A percentile compares a stretch with the other conserved stretches of the same genome.
phyloP scores from a whole-genome alignment of 164 flowering plant species.

The Umbellularia californica region DNA sequence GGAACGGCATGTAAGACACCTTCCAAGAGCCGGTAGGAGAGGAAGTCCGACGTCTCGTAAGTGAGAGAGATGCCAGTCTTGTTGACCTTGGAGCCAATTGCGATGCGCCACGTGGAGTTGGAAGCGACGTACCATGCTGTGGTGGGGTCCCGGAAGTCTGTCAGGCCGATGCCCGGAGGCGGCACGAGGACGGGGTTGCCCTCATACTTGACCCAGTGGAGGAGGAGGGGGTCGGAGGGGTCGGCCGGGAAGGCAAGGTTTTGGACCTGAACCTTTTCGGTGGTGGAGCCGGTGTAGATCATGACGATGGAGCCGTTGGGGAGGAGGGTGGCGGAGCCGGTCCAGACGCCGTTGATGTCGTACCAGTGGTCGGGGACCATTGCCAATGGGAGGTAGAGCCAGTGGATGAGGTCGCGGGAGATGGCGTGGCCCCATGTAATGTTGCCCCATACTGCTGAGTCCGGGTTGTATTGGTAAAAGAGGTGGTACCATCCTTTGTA shows the following conservation, averaged over 20 bases:
- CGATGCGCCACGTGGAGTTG: conserved; percentile 54
- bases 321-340: conserved; percentile 88
- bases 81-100: conserved; percentile 58
- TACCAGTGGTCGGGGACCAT: conserved; percentile 79
- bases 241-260: conserved; percentile 66
- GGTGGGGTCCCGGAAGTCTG: conserved; percentile 82
- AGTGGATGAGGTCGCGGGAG: conserved; percentile 70
- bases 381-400: conserved; percentile 75
- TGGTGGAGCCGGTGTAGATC: conserved; percentile 84
- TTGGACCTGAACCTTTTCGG: conserved; percentile 64
- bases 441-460: conserved; percentile 81
- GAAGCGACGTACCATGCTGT: conserved; percentile 59
- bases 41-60: conserved; percentile 65
- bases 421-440: conserved; percentile 90
- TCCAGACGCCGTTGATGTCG: conserved; percentile 78
- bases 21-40: conserved; percentile 31
- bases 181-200: conserved; percentile 72
- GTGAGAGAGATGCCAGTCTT: conserved; percentile 59
- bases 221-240: conserved; percentile 66
- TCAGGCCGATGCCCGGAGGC: conserved; percentile 48
- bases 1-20: conserved; percentile 53
- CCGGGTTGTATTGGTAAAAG: conserved; percentile 86
- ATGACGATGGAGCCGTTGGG: conserved; percentile 56
- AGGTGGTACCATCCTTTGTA: conserved; percentile 90
- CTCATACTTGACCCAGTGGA: conserved; percentile 64